Evolutionary conservation across 306 rosid genomes (phyloP).

Genomic region (Prosopis cineraria): DNA sequence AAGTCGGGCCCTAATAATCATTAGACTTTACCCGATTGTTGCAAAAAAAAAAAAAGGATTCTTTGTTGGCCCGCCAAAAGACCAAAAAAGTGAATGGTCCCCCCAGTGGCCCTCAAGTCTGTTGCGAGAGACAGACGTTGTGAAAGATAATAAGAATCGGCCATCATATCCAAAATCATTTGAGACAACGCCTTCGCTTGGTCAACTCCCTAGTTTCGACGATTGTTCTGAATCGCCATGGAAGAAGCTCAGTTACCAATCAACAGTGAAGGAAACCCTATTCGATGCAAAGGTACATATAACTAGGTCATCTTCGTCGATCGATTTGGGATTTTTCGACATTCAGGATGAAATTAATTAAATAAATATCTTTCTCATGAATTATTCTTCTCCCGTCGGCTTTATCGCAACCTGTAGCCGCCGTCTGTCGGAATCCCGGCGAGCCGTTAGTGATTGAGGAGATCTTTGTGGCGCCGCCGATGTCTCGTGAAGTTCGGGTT

Average conservation of each 20-base stretch:
- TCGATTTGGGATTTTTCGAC: background rate
- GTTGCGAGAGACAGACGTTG: too few relatives aligned
- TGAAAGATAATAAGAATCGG: background rate
- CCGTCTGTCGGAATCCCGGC: slow-evolving; percentile 67
- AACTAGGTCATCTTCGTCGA: background rate
- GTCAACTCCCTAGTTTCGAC: background rate
- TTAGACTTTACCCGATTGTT: too few relatives aligned
- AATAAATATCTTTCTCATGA: background rate
- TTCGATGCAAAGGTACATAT: slow-evolving; percentile 84
- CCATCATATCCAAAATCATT: background rate
- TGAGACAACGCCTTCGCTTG: background rate
- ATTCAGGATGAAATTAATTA: background rate
- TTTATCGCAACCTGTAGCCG: slow-evolving; percentile 45
- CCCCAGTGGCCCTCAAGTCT: too few relatives aligned
- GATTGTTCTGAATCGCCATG: slow-evolving; percentile 36
- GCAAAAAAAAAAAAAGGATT: too few relatives aligned
- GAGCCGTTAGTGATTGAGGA: slow-evolving; percentile 73
- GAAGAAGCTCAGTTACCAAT: slow-evolving; percentile 32
- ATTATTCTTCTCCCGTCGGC: background rate
- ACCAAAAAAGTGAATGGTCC: too few relatives aligned
- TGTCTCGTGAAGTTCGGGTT: slow-evolving; percentile 75
- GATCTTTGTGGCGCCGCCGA: slow-evolving; percentile 75
- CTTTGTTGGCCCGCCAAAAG: too few relatives aligned
- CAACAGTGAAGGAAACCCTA: slow-evolving; percentile 52
- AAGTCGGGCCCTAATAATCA: too few relatives aligned